Base-by-base conservation (phyloP, 257 asterid species). In the Capsicum rhomboideum region DNA sequence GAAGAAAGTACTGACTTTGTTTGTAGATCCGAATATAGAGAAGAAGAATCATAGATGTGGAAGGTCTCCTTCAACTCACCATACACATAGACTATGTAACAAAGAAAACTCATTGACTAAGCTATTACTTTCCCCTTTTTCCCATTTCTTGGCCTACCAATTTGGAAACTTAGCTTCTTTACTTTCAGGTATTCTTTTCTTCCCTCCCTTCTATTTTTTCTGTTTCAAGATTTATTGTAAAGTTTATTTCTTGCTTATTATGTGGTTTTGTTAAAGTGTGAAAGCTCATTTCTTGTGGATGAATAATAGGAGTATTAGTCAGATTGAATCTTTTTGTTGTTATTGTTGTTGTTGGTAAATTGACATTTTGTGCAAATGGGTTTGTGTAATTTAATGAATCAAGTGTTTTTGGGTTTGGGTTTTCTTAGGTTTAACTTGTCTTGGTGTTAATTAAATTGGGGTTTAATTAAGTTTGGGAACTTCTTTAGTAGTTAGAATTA, bases 341-440 rank as follows among this genome's bases (percentile, higher is more conserved):
- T n/a, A n/a, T 78, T 66, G 4, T 34, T 34, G 3, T 34, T 34
- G 40, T 37, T 11, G 23, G 61, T 54, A 79, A 49, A 59, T 87
- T 63, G 85, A 66, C 17, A 85, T 88, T 66, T 87, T 86, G 23
- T 52, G 87, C 75, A 67, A 59, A 63, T 87, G 89, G 90, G 87
- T 87, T 85, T 85, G 68, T 71, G 69, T 69, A 69, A 40, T 80
- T 75, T 28, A 50, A 26, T 28, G 81, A 8, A 28, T 75, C 5
- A 74, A 13, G 16, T 26, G 8, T 26, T 8, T 69, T 49, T 49
- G 42, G 42, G 81, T 75, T 42, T 26, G 63, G 50, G 55, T 13
- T 74, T 83, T 82, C 37, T 54, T 79, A 6, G 84, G 61, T 75
- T 79, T 14, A 81, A 67, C 80, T 69, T 89, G 86, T 68, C 78